phyloP scores from a whole-genome alignment of 495 filamentous ascomycete genomes.

The Acidiella bohemica region DNA sequence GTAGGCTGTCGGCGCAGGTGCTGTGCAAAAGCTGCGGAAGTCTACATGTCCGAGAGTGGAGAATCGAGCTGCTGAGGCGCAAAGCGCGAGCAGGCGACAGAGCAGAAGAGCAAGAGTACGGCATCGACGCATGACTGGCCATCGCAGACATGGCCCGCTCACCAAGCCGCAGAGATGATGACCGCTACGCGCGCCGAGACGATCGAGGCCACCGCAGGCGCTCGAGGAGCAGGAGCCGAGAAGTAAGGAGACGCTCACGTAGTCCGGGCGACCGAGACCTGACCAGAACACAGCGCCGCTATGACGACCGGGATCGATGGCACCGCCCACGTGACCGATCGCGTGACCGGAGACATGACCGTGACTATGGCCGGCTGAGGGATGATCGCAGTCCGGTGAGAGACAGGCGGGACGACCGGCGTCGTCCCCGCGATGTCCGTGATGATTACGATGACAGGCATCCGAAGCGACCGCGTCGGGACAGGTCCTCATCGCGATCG shows the following conservation, averaged over 20 bases:
- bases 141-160: constrained; percentile 19
- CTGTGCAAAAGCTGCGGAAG: too few relatives aligned
- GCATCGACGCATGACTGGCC: constrained; percentile 1
- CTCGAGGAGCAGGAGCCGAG: constrained; percentile 6
- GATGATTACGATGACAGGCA: constrained; percentile 18
- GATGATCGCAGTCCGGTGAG: constrained; percentile 19
- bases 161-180: constrained; percentile 16
- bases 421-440: constrained; percentile 6
- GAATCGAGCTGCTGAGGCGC: too few relatives aligned
- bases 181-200: constrained; percentile 9
- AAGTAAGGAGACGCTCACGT: constrained; percentile 11
- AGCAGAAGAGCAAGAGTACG: not conserved
- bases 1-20: too few relatives aligned
- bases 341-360: constrained; percentile 8
- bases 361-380: constrained; percentile 12
- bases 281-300: constrained; percentile 2
- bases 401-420: constrained; percentile 7
- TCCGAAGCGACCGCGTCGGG: constrained; percentile 12
- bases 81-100: not conserved
- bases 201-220: constrained; percentile 13
- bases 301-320: constrained; percentile 2
- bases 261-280: constrained; percentile 9
- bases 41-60: too few relatives aligned
- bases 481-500: not conserved
- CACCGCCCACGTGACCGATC: constrained; percentile 13